Base-by-base conservation (phyloP, 495 filamentous ascomycete genomes). In the Margaritispora aquatica region DNA sequence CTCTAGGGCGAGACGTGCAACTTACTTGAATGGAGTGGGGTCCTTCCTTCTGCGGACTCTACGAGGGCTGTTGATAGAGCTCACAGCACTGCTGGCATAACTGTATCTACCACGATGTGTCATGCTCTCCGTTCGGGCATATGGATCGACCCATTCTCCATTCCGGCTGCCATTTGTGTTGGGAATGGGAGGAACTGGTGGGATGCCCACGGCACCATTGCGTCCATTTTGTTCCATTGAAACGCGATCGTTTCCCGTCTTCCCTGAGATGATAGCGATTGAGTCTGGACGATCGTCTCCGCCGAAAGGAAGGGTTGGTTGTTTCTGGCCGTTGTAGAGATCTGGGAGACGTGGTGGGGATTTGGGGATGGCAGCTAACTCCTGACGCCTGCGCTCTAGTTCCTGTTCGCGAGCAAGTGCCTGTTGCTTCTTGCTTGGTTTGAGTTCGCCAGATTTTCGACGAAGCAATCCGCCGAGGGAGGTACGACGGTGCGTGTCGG, bases 11-110 rank as follows among this genome's bases (percentile, higher is more conserved):
- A 24, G n/a, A 27, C 34, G 27, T 31, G 41, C n/a, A 67, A 78
- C 92, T 82, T 77, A 98, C 94, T 98, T 98, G 80, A 97, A 97
- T 7, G 94, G 89, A 5, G 92, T 97, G 21, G 94, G 94, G 68
- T 98, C 94, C 78, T 94, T 96, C 75, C 94, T 88, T 71, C 94
- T 86, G 63, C 94, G 83, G 50, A 97, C 86, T 67, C 94, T 84
- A 61, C 94, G 84, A 46, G 94, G 94, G 73, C 90, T 96, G 77
- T 96, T 96, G 74, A 96, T 85, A 58, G 89, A 90, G 74, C 90
- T 96, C 52, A 90, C 80, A 27, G 89, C 88, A 73, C 88, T 95
- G 74, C 90, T 96, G 52, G 93, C 94, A 69, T 97, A 97, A 73
- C 92, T 97, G 73, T 96, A 96, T 49, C 94, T 89, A 52, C 94